Percentiles rank a stretch among this genome's conserved stretches.
These are phyloP conservation scores for Jamesozyma gamospora DNA, from an alignment of 805 yeast genomes.

Conservation along the genomic window DNA sequence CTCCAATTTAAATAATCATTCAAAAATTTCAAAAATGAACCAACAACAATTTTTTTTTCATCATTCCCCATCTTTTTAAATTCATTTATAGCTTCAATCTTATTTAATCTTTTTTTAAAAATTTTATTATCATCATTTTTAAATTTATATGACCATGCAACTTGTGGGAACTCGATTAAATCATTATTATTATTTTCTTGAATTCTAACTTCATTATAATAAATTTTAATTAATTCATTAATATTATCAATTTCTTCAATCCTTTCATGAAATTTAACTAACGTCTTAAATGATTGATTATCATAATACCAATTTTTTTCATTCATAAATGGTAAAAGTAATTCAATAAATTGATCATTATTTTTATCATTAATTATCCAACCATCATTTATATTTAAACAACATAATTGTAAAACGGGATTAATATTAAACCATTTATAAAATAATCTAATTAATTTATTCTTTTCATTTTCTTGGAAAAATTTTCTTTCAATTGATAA, in stretches of 20 bases:
- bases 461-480: slow-evolving; percentile 1
- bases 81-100: slow-evolving; percentile 6
- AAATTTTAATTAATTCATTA: slow-evolving; percentile 1
- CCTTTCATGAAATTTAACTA: slow-evolving; percentile 5
- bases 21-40: slow-evolving; percentile 6
- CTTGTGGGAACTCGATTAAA: slow-evolving; percentile 11
- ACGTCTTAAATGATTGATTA: slow-evolving; percentile 4
- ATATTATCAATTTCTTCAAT: not conserved
- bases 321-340: slow-evolving; percentile 14
- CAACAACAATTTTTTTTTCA: slow-evolving; percentile 1
- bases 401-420: slow-evolving; percentile 32
- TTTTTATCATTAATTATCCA: slow-evolving; percentile 14
- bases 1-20: slow-evolving; percentile 8
- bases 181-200: slow-evolving; percentile 8
- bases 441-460: slow-evolving; percentile 14
- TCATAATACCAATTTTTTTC: slow-evolving; percentile 10
- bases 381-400: slow-evolving; percentile 6
- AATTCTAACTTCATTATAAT: slow-evolving; percentile 1
- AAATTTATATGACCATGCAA: slow-evolving; percentile 14
- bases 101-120: slow-evolving; percentile 5
- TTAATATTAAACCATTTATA: slow-evolving; percentile 32
- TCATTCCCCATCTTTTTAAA: slow-evolving; percentile 4
- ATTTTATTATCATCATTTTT: slow-evolving; percentile 2
- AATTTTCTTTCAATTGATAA: slow-evolving; percentile 15
- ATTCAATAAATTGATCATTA: slow-evolving; percentile 6